A percentile compares a stretch with the other conserved stretches of the same genome.
These are phyloP conservation scores for Trichocladium antarcticum DNA, from an alignment of 495 filamentous ascomycete species.

Conservation along the genomic window DNA sequence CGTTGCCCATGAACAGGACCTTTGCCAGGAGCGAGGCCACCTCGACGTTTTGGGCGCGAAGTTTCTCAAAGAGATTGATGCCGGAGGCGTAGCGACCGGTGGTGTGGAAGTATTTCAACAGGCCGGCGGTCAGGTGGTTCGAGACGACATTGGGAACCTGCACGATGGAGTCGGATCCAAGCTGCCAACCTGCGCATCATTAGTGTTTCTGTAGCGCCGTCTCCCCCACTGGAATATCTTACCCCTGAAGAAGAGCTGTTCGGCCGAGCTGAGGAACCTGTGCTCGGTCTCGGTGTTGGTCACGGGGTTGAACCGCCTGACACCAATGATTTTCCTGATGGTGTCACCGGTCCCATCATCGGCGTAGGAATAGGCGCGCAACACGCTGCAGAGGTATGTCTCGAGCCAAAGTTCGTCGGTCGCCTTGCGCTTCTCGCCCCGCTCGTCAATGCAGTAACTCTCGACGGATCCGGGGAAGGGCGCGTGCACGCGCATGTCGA, in stretches of 20 bases:
- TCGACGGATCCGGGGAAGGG: slow-evolving; percentile 92
- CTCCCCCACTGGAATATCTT: no score
- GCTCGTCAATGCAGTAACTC: slow-evolving; percentile 91
- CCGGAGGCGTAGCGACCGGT: slow-evolving; percentile 91
- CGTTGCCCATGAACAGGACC: slow-evolving; percentile 83
- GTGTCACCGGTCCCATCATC: slow-evolving; percentile 86
- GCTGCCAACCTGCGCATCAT: slow-evolving; percentile 60
- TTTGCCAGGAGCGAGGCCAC: slow-evolving; percentile 85
- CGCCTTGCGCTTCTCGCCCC: slow-evolving; percentile 83
- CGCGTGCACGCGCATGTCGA: slow-evolving; percentile 97
- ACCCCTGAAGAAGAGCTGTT: slow-evolving; percentile 92
- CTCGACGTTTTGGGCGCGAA: slow-evolving; percentile 80
- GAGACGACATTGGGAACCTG: slow-evolving; percentile 94
- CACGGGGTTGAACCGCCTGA: slow-evolving; percentile 91
- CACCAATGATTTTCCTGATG: slow-evolving; percentile 87
- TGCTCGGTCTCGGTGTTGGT: slow-evolving; percentile 96
- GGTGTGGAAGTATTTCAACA: slow-evolving; percentile 93
- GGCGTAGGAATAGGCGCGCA: slow-evolving; percentile 90
- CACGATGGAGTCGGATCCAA: slow-evolving; percentile 93
- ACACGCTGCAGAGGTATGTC: slow-evolving; percentile 87
- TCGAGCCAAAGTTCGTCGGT: slow-evolving; percentile 93
- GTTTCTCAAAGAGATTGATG: slow-evolving; percentile 95
- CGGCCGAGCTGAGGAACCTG: slow-evolving; percentile 88
- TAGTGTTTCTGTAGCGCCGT: no score
- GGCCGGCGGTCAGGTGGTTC: slow-evolving; percentile 85